phyloP scores from a whole-genome alignment of 2,329 filamentous ascomycete species.

The Calycina herbarum region DNA sequence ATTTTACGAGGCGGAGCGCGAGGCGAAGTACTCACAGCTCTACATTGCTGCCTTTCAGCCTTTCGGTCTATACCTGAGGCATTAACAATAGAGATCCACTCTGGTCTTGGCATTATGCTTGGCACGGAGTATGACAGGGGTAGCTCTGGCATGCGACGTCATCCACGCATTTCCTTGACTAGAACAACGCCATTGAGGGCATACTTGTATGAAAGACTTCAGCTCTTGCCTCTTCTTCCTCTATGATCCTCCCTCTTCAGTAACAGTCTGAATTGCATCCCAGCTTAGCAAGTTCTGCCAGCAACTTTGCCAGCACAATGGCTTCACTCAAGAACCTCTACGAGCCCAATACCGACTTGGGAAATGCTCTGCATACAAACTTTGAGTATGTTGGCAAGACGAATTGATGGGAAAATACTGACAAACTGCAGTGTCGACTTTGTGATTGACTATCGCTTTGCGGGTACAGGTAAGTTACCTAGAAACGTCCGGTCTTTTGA shows the following conservation, averaged over 20 bases:
- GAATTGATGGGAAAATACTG: slow-evolving; percentile 12
- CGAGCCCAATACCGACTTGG: slow-evolving; percentile 25
- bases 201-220: neutral
- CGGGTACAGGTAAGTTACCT: slow-evolving; percentile 56
- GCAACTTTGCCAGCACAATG: slow-evolving; percentile 25
- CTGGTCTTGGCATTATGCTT: neutral
- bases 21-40: neutral
- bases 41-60: neutral
- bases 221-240: slow-evolving; percentile 13
- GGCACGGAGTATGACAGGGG: neutral
- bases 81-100: neutral
- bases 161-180: neutral
- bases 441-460: slow-evolving; percentile 78
- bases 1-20: slow-evolving; percentile 2
- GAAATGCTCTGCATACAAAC: slow-evolving; percentile 38
- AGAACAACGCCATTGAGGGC: neutral
- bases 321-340: slow-evolving; percentile 31
- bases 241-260: slow-evolving; percentile 14
- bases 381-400: slow-evolving; percentile 41
- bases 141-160: slow-evolving; percentile 3
- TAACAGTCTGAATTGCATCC: neutral
- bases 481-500: slow-evolving; percentile 9
- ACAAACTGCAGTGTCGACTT: slow-evolving; percentile 69
- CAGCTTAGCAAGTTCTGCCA: slow-evolving; percentile 5
- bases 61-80: neutral